These are phyloP conservation scores for Sphaerulina vaccinii DNA, from an alignment of 2,329 filamentous ascomycete species.

Conservation along the genomic window DNA sequence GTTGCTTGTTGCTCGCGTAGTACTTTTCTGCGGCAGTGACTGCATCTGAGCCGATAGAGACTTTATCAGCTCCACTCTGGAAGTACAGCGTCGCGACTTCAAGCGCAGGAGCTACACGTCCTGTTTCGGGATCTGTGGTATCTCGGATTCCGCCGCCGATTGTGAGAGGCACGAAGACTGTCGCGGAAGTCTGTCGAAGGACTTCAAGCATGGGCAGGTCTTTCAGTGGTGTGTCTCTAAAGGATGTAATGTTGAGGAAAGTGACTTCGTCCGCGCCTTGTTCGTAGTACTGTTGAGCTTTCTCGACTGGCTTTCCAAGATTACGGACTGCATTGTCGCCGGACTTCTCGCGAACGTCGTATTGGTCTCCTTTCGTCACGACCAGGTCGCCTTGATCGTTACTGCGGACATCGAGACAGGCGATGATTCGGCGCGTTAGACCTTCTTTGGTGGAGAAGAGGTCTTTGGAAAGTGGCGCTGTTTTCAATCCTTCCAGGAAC, in stretches of 20 bases:
- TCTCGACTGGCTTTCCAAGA: constrained; percentile 92
- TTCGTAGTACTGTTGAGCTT: constrained; percentile 91
- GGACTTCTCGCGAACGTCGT: constrained; percentile 91
- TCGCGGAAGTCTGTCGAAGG: constrained; percentile 77
- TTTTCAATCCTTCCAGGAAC: constrained; percentile 73
- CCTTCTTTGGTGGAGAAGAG: constrained; percentile 55
- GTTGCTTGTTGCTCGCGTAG: constrained; percentile 65
- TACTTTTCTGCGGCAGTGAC: constrained; percentile 92
- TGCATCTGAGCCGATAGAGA: constrained; percentile 93
- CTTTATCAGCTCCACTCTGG: constrained; percentile 94
- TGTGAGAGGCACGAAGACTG: constrained; percentile 93
- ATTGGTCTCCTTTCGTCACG: constrained; percentile 97
- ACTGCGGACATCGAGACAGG: constrained; percentile 89
- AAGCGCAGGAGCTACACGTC: constrained; percentile 79
- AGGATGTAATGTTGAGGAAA: constrained; percentile 97
- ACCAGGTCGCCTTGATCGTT: constrained; percentile 95
- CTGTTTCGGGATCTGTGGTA: constrained; percentile 78
- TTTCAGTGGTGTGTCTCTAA: constrained; percentile 88
- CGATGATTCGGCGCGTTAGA: constrained; percentile 89
- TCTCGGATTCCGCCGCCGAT: constrained; percentile 95
- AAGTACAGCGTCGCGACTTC: constrained; percentile 97
- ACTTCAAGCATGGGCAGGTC: constrained; percentile 97
- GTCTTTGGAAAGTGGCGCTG: constrained; percentile 51
- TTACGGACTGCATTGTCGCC: constrained; percentile 71
- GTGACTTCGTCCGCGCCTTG: constrained; percentile 96